Evolutionary conservation across 1,284 basidiomycete genomes (phyloP), one percentile per base, ranked within the genome.

Genomic region (Trametes polyzona): DNA sequence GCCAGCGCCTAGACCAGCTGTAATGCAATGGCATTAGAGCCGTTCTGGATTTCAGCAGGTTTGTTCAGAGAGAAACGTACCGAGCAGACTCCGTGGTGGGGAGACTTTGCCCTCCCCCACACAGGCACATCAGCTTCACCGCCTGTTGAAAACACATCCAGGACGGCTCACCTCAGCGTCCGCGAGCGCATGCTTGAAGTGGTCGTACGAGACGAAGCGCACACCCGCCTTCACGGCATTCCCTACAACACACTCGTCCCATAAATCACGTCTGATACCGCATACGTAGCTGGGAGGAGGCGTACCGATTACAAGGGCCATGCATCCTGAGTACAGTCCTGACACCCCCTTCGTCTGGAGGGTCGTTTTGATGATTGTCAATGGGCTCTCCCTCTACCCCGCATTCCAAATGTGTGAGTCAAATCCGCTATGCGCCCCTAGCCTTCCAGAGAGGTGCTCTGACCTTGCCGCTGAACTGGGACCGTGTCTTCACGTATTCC

Each of bases 181-280:
- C 44, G 90, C 91, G 51, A 99, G 74, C 66, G 88, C 74, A 39
- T 80, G 77, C 77, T 99, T 98, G 78, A 96, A 96, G 71, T 91
- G 83, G 71, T 98, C 96, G 75, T 98, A 99, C 63, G 88, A 92
- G 48, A 97, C 84, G 73, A 99, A 99, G 26, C 96, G 83, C 40
- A 99, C 95, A 7, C 94, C 95, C 2, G 96, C 96, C 77, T 98
- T 97, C 64, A 84, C 72, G 0, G 94, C 83, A 71, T 97, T 97
- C 4, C 71, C 71, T 71, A 29, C 11, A 30, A 16, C 14, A 19
- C 3, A 1, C 11, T n/a, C n/a, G n/a, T n/a, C n/a, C 14, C 40
- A 12, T 11, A 10, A 26, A 3, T 47, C 14, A 14, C 16, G 27
- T 21, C 19, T 51, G 33, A 23, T 37, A 10, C 12, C n/a, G 21